Evolutionary conservation across 768 basidiomycete genomes (phyloP), one percentile per base, ranked within the genome.

Genomic region (Floccularia luteovirens): DNA sequence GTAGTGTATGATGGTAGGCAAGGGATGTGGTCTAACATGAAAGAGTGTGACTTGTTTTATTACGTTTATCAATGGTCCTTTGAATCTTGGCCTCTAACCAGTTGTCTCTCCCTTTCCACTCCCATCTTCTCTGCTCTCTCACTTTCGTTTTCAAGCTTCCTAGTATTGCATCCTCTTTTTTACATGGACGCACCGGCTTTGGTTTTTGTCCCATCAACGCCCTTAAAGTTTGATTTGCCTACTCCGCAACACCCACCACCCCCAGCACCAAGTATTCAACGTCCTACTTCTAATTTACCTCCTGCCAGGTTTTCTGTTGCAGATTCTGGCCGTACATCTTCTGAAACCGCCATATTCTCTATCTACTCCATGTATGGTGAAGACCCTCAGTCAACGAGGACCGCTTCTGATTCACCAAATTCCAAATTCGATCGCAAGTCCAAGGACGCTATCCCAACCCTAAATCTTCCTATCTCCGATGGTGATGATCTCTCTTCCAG

Each of bases 321-420:
- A 14, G 64, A 65, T 37, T 63, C 62, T 49, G 71, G 68, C 14
- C 73, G 79, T 43, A 66, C 64, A 41, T 79, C 82, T 0, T 77
- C 82, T 10, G 85, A 86, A 50, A 77, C 82, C 36, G 77, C 85
- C 10, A 84, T 90, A 54, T 77, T 82, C 55, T 79, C 83, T 39
- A 90, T 90, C 42, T 90, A 88, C 57, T 87, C 83, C 36, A 89
- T 89, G 87, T 90, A 90, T 57, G 77, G 77, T 39, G 79, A 81
- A 55, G 75, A 79, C 42, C 44, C 44, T 53, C 56, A 41, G 45
- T 55, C 48, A 12, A 43, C 42, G 5, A 61, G 62, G 38, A 25
- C 35, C n/a, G 39, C 55, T 21, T 46, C 55, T 27, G 41, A 48
- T 17, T 42, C 49, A 28, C 27, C 8, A 28, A 39, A 4, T 32